Base-by-base conservation (phyloP, 1,284 basidiomycete genomes). In the Pseudozyma hubeiensis region DNA sequence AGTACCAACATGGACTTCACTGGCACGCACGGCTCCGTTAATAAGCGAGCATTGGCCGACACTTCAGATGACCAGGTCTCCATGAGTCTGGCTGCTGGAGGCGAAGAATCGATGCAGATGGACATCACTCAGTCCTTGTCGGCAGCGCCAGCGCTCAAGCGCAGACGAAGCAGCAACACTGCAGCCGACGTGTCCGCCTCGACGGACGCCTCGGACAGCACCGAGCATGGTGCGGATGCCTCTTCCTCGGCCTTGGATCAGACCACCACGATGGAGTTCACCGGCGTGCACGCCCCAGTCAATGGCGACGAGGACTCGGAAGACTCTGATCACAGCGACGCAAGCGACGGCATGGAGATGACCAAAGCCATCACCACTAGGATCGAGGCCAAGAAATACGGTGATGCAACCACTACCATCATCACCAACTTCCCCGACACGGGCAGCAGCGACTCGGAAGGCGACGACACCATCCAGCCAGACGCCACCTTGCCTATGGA, bases 261-360 rank as follows among this genome's bases (percentile, higher is more conserved):
- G 45, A 62, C 61, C 13, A 59, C 57, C n/a, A 69, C 62, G 43
- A 78, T 78, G 76, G 74, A 78, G 39, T 63, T 79, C 33, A 77
- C 75, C 16, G 57, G 53, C 34, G 47, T 65, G 35, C 65, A 66
- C 39, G 53, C 66, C 16, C 56, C 54, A 19, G 43, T 53, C 4
- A 37, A 39, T 5, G 43, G 35, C 9, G 50, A 48, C 4, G 54
- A 62, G 37, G 62, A 60, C 33, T 56, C 54, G 1, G 56, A 57
- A 4, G 60, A 77, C 17, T 54, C 60, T 17, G 62, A 66, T 52
- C 37, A 45, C 45, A 65, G 47, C 51, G 69, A 64, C 50, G 64
- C 11, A 19, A 43, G 63, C 34, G 52, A 70, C 13, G 59, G 61
- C 16, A 75, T 77, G 70, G 70, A 69, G 47, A 67, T 70, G 68